Percentiles rank a stretch among this genome's conserved stretches.
These are phyloP conservation scores for Trifolium repens DNA, from an alignment of 306 rosid genomes.

Conservation along the genomic window DNA sequence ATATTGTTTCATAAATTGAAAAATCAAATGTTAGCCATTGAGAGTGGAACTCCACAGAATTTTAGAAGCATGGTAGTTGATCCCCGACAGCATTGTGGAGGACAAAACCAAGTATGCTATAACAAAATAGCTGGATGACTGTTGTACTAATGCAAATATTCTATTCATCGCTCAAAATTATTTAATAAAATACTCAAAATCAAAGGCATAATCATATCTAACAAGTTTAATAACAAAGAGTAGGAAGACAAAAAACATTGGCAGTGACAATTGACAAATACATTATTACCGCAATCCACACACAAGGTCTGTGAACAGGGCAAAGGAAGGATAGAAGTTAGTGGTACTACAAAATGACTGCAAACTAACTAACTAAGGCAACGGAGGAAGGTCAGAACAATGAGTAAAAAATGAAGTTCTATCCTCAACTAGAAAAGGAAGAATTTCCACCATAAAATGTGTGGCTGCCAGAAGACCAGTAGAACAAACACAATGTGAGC, in stretches of 20 bases:
- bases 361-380: background rate
- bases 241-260: background rate
- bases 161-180: background rate
- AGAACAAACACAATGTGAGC: background rate
- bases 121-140: too few relatives aligned
- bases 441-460: background rate
- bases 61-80: too few relatives aligned
- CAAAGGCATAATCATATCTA: background rate
- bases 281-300: background rate
- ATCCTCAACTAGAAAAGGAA: background rate
- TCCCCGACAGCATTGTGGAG: too few relatives aligned
- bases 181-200: background rate
- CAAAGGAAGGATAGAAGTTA: background rate
- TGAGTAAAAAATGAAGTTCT: background rate
- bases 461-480: background rate
- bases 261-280: background rate
- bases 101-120: too few relatives aligned
- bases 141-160: too few relatives aligned
- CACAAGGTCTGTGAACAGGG: background rate
- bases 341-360: background rate
- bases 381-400: background rate
- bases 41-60: too few relatives aligned
- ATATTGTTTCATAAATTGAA: too few relatives aligned
- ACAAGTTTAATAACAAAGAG: background rate
- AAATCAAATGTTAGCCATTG: too few relatives aligned